Conservation (phyloP, 2,329 filamentous ascomycete species). For the Eutypella sp. region DNA sequence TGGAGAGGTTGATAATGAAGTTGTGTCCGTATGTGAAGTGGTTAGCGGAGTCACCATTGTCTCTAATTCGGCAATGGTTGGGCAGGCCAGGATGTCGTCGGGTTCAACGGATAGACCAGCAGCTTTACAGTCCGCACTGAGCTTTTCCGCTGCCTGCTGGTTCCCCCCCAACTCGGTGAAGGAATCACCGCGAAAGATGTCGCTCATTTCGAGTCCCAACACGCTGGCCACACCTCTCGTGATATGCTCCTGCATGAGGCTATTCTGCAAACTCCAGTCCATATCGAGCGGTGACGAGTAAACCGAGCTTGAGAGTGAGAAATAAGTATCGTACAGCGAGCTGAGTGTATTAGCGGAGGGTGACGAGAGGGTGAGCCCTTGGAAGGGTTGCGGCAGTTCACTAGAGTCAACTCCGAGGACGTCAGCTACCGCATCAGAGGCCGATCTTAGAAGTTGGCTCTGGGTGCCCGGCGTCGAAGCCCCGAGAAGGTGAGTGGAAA, state of each 20-base stretch:
- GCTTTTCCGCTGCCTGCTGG: constrained; percentile 27
- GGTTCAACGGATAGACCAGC: constrained; percentile 31
- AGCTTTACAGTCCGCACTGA: constrained; percentile 30
- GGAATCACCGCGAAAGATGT: constrained; percentile 35
- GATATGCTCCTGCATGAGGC: constrained; percentile 25
- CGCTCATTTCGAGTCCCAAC: constrained; percentile 26
- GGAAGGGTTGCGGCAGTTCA: constrained; percentile 20
- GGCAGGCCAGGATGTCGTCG: constrained; percentile 38
- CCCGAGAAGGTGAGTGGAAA: constrained; percentile 14
- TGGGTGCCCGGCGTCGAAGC: constrained; percentile 10
- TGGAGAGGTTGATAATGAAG: constrained; percentile 6
- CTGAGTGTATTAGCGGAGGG: background rate
- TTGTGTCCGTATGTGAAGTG: constrained; percentile 8
- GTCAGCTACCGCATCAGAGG: constrained; percentile 19
- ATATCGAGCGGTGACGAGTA: constrained; percentile 15
- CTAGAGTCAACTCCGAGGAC: constrained; percentile 23
- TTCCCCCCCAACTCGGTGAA: constrained; percentile 41
- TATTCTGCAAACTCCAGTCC: constrained; percentile 9
- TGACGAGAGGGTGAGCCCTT: background rate
- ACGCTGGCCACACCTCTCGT: constrained; percentile 31
- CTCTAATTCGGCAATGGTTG: constrained; percentile 41
- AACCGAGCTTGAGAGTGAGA: constrained; percentile 12
- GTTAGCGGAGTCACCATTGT: constrained; percentile 32
- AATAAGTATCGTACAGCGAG: background rate
- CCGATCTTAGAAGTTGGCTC: constrained; percentile 17